Evolutionary conservation across 2,329 filamentous ascomycete species (phyloP), one percentile per base, ranked within the genome.

Genomic region (Aspergillus sp.): DNA sequence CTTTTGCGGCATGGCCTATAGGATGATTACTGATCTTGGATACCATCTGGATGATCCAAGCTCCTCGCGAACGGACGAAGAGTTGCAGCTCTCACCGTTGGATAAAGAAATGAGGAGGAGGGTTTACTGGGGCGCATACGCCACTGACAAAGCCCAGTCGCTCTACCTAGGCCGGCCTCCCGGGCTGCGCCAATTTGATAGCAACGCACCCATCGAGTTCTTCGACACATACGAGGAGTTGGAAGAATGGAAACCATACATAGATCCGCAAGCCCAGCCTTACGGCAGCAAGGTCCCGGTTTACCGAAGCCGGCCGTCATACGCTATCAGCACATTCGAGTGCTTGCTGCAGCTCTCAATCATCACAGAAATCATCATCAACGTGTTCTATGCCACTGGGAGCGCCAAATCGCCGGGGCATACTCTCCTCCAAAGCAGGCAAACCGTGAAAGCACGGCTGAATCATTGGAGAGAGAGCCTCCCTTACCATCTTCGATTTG

Each of bases 1-100:
- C 52, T 45, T 71, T 11, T 72, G 63, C 7, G 71, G 70, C 10
- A 72, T 63, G 2, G 71, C 68, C 6, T 71, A 72, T 55, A 67
- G 68, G n/a, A 73, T 73, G 70, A 65, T 73, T 8, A 67, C 71
- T 7, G 70, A 73, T 47, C 50, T 74, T 17, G 71, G 71, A 2
- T 70, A 65, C 14, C 71, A 74, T 54, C 49, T 73, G 45, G 50
- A 55, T 6, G n/a, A 44, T 24, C 13, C 45, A 4, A 36, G 4
- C 3, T 35, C 10, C 11, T 19, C 45, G 3, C 20, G 14, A 38
- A 4, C n/a, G 11, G 32, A 22, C 16, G n/a, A 22, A 9, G 48
- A 33, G 45, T 51, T 36, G 20, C 51, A 26, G n/a, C 30, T 45
- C 19, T 44, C 49, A 47, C 35, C 52, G 14, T 47, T 58, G 20